Evolutionary conservation across 2,329 filamentous ascomycete species (phyloP).

Genomic region (Penicillium sp.): DNA sequence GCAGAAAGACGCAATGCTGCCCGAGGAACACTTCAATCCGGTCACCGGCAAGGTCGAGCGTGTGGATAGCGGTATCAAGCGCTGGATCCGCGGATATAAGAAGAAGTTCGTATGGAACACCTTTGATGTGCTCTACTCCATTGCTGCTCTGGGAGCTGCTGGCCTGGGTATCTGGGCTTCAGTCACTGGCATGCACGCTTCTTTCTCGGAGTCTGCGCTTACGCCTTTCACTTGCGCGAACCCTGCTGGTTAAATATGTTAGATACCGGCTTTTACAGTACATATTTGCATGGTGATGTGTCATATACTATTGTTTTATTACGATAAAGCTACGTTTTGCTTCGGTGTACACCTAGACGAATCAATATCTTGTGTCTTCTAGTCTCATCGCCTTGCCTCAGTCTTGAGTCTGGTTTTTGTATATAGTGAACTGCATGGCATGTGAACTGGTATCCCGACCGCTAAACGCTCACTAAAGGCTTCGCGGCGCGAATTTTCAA

Average conservation of each 20-base stretch:
- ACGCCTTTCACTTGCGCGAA: constrained; percentile 15
- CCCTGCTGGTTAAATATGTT: constrained; percentile 11
- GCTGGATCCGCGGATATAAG: constrained; percentile 15
- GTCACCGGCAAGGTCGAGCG: constrained; percentile 8
- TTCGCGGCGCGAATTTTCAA: constrained; percentile 42
- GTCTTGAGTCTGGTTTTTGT: background rate
- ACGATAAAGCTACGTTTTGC: background rate
- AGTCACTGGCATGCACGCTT: constrained; percentile 6
- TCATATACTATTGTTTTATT: background rate
- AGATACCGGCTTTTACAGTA: too few species aligned
- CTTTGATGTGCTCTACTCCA: constrained; percentile 10
- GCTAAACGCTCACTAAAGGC: constrained; percentile 39
- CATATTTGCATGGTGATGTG: too few species aligned
- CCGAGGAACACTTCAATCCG: constrained; percentile 21
- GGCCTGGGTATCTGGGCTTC: constrained; percentile 18
- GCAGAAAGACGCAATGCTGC: constrained; percentile 24
- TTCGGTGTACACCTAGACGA: background rate
- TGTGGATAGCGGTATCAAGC: constrained; percentile 11
- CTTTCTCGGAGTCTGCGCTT: background rate
- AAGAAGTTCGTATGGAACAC: constrained; percentile 13
- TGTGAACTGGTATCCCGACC: too few species aligned
- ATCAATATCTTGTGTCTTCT: background rate
- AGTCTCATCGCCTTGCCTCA: background rate
- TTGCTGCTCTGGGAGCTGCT: constrained; percentile 7
- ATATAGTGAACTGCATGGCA: background rate